Conservation (phyloP, 2,329 filamentous ascomycete genomes). For the Colletotrichum orchidophilum region DNA sequence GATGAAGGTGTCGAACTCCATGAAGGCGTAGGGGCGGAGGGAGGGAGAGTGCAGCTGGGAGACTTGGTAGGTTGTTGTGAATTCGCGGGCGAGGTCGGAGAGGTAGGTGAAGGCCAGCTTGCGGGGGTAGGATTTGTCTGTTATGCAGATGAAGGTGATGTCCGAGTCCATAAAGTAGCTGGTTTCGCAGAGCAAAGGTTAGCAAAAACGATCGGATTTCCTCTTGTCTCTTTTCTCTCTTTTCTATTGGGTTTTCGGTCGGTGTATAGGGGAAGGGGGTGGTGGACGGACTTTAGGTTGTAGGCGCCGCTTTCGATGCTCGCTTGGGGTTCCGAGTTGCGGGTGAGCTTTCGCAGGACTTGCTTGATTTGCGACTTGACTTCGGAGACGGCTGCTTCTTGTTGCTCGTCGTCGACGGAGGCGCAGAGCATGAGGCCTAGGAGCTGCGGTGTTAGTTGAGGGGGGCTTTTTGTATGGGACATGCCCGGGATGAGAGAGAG, state of each 20-base stretch:
- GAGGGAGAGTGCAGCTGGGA: constrained; percentile 77
- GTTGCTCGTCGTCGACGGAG: constrained; percentile 90
- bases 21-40: constrained; percentile 92
- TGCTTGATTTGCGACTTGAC: constrained; percentile 92
- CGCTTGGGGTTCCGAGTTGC: constrained; percentile 89
- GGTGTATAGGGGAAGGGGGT: background rate
- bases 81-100: constrained; percentile 89
- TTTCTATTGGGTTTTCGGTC: background rate
- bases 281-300: constrained; percentile 78
- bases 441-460: constrained; percentile 34
- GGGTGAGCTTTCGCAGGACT: constrained; percentile 86
- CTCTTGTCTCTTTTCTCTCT: background rate
- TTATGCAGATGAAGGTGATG: constrained; percentile 92
- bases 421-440: constrained; percentile 93
- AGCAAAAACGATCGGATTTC: background rate
- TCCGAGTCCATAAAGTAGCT: constrained; percentile 87
- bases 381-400: constrained; percentile 81
- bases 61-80: constrained; percentile 83
- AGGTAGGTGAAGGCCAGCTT: constrained; percentile 99
- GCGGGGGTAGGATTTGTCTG: constrained; percentile 92
- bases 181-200: constrained; percentile 10
- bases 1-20: constrained; percentile 98
- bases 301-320: constrained; percentile 87
- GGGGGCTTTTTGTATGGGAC: background rate
- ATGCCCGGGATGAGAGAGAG: background rate